Conservation (phyloP, 176 grass and related monocot genomes). For the Eleusine indica region DNA sequence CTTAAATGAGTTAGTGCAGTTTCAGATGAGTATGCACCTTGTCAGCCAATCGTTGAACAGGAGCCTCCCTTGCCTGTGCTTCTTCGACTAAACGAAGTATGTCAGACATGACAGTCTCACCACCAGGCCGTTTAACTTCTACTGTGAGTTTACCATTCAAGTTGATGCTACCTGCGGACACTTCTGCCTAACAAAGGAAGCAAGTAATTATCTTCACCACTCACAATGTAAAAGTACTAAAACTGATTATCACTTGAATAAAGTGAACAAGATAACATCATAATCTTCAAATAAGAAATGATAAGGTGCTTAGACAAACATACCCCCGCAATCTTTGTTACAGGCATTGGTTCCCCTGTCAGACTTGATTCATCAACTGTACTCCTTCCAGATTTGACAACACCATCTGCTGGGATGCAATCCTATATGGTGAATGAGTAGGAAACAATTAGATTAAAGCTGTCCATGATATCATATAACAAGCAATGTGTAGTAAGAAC, state of each 20-base stretch:
- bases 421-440: conserved; percentile 63
- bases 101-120: conserved; percentile 95
- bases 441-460: conserved; percentile 30
- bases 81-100: conserved; percentile 93
- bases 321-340: conserved; percentile 93
- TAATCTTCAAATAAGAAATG: conserved; percentile 32
- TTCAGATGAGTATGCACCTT: conserved; percentile 56
- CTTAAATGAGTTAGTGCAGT: conserved; percentile 1
- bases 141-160: conserved; percentile 91
- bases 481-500: neutral
- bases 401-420: conserved; percentile 85
- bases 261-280: conserved; percentile 23
- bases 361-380: conserved; percentile 98
- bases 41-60: conserved; percentile 93
- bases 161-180: conserved; percentile 94
- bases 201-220: conserved; percentile 31
- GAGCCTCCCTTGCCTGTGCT: conserved; percentile 91
- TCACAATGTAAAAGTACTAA: conserved; percentile 4
- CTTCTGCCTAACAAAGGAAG: conserved; percentile 69
- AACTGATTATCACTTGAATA: conserved; percentile 16
- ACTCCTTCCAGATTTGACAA: conserved; percentile 90
- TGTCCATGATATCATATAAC: conserved; percentile 20
- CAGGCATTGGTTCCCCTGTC: conserved; percentile 94
- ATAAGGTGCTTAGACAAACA: conserved; percentile 31
- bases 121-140: conserved; percentile 89